Evolutionary conservation across 352 stramenopile genomes (phyloP), one percentile per base, ranked within the genome.

Genomic region (Phytophthora tubulina): DNA sequence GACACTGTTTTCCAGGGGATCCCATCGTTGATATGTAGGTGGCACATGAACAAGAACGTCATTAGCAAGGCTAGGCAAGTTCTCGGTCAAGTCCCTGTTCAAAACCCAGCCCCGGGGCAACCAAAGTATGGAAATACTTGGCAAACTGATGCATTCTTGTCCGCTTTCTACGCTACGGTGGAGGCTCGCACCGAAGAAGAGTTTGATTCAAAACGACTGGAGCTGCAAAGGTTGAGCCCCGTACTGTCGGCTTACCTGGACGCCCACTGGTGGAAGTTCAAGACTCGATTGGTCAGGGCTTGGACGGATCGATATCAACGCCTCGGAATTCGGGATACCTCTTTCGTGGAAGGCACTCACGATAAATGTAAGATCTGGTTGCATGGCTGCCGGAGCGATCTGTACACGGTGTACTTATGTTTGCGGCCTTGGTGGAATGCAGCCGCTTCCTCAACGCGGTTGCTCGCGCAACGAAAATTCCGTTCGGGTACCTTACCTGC

Each of bases 201-300:
- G n/a, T 65, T 65, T 32, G 32, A 27, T 27, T 27, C 21, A 27
- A 55, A 17, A 39, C 6, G 9, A 3, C 36, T 13, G n/a, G 31
- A 6, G 3, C 3, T 33, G 21, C 21, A 27, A 39, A 41, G 21
- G 17, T 39, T 2, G 35, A 48, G 9, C 13, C 2, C 21, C 31
- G 10, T 15, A 55, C 4, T 52, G 9, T 14, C 21, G 21, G 21
- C 2, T 6, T 60, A 68, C 7, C 31, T 55, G 4, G 49, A 32
- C 8, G 4, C 1, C 3, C 6, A 68, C 42, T 61, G 60, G 50
- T 61, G 50, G 60, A 68, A 60, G 6, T 55, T 55, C 39, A 48
- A 59, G 6, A 11, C 11, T 13, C 13, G 31, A 7, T 46, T 60
- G 42, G n/a, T 68, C 0, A 6, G 17, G 5, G 36, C 15, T 5